Percentiles rank a stretch among this genome's conserved stretches.
Conservation (phyloP, 345 rosid species). For the Gossypium turneri region DNA sequence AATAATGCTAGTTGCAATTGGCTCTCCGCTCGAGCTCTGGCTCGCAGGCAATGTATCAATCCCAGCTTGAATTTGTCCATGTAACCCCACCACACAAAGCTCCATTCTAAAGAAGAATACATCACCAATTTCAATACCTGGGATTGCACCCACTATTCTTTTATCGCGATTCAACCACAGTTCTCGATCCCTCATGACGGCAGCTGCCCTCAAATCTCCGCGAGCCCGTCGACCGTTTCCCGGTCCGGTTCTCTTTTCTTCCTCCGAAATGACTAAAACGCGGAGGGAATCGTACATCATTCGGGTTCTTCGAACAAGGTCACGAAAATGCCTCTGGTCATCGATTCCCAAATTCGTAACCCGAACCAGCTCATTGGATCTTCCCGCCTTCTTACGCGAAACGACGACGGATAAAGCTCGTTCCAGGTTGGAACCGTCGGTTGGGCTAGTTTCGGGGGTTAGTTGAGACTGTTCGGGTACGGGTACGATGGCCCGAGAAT, state of each 20-base stretch:
- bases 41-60: conserved; percentile 65
- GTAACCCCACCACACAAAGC: conserved; percentile 72
- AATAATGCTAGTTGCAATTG: conserved; percentile 80
- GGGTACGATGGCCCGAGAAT: conserved; percentile 58
- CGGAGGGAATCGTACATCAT: conserved; percentile 64
- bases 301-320: conserved; percentile 52
- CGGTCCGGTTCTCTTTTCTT: conserved; percentile 29
- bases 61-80: conserved; percentile 84
- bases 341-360: conserved; percentile 55
- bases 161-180: conserved; percentile 79
- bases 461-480: conserved; percentile 20
- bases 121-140: conserved; percentile 76
- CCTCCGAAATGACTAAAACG: conserved; percentile 40
- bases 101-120: conserved; percentile 79
- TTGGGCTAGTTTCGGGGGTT: neutral
- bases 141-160: conserved; percentile 78
- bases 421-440: neutral
- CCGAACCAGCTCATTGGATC: conserved; percentile 77
- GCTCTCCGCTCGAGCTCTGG: conserved; percentile 71
- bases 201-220: conserved; percentile 54
- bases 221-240: conserved; percentile 37
- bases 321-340: conserved; percentile 57
- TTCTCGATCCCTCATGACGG: conserved; percentile 50
- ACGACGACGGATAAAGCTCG: conserved; percentile 18
- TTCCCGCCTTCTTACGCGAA: conserved; percentile 26